A percentile compares a stretch with the other conserved stretches of the same genome.
Evolutionary conservation across 305 asterid genomes (phyloP).

Genomic region (Coffea humblotiana): DNA sequence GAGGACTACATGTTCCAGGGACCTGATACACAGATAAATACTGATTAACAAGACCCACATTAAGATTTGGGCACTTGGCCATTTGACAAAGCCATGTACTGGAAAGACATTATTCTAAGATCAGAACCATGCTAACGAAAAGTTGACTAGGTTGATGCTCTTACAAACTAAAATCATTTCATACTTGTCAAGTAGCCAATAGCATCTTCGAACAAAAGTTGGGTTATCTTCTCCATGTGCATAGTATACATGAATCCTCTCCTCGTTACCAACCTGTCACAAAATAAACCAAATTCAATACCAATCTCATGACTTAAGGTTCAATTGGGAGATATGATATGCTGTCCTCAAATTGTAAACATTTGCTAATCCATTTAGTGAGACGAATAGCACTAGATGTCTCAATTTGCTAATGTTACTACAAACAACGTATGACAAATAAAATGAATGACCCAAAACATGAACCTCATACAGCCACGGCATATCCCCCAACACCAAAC

Average conservation of each 20-base stretch:
- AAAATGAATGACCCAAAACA: neutral
- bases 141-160: conserved; percentile 12
- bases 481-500: neutral
- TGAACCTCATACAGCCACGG: neutral
- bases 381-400: neutral
- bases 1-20: conserved; percentile 86
- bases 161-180: conserved; percentile 29
- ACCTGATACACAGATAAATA: conserved; percentile 54
- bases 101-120: conserved; percentile 17
- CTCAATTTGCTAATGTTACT: neutral
- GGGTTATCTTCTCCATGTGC: conserved; percentile 94
- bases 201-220: conserved; percentile 98
- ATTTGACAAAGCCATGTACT: conserved; percentile 7
- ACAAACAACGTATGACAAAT: neutral
- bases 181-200: conserved; percentile 99
- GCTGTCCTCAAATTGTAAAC: neutral
- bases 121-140: conserved; percentile 9
- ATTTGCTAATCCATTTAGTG: neutral
- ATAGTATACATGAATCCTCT: conserved; percentile 97
- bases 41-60: neutral
- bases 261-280: conserved; percentile 85
- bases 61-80: neutral
- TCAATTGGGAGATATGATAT: neutral
- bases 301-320: neutral
- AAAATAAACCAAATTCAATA: conserved; percentile 23